Conservation (phyloP, 208 protist species). For the Leishmania aethiopica region DNA sequence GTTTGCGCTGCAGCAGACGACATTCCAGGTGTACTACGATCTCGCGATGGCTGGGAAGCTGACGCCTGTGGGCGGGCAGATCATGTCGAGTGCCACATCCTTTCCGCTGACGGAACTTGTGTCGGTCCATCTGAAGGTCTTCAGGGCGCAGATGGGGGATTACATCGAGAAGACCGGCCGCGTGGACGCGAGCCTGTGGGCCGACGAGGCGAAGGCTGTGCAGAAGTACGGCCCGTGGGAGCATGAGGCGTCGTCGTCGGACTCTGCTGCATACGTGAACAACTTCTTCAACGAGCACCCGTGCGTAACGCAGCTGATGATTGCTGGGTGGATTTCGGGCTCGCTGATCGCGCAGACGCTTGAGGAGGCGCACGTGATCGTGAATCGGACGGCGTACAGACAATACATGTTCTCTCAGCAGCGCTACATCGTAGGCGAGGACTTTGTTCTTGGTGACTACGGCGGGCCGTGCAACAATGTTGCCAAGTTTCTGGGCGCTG, state of each 20-base stretch:
- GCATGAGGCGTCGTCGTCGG: not conserved
- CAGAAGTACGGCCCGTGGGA: not conserved
- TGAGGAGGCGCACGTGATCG: conserved; percentile 1
- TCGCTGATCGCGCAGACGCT: conserved; percentile 32
- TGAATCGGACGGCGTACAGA: conserved; percentile 21
- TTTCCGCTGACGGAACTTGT: conserved; percentile 29
- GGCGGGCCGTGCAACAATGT: conserved; percentile 29
- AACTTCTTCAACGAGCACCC: conserved; percentile 18
- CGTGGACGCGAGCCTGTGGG: not conserved
- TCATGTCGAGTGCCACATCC: conserved; percentile 43
- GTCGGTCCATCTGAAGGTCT: conserved; percentile 34
- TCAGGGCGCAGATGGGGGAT: conserved; percentile 37
- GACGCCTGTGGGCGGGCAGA: conserved; percentile 27
- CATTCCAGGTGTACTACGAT: conserved; percentile 25
- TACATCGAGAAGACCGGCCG: conserved; percentile 30
- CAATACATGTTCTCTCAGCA: conserved; percentile 42
- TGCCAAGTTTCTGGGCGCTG: conserved; percentile 26
- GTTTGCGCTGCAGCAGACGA: conserved; percentile 23
- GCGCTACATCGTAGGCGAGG: conserved; percentile 52
- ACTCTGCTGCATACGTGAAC: not conserved
- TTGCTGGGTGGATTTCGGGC: conserved; percentile 48
- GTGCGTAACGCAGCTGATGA: conserved; percentile 32
- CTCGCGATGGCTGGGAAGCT: conserved; percentile 8
- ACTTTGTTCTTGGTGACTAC: conserved; percentile 65
- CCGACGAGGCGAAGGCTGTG: conserved; percentile 2